Conservation (phyloP, 1,139 yeast genomes). For the Chernovozyma aurita region DNA sequence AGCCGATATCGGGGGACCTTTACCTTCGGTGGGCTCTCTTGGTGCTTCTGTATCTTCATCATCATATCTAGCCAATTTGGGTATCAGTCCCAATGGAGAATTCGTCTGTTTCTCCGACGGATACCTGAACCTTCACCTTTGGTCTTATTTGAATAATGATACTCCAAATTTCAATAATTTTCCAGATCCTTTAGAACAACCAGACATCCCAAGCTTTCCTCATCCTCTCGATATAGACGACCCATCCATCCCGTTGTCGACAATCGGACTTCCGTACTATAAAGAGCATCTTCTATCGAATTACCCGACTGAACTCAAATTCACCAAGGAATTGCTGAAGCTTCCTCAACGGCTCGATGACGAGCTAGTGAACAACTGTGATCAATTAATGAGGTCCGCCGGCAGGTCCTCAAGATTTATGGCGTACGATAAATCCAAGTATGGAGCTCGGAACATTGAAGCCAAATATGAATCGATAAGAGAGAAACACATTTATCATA, state of each 20-base stretch:
- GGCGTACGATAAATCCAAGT: conserved; percentile 53
- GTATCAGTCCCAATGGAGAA: conserved; percentile 78
- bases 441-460: conserved; percentile 26
- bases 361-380: conserved; percentile 20
- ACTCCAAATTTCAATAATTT: conserved; percentile 41
- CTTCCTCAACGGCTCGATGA: conserved; percentile 46
- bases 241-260: conserved; percentile 50
- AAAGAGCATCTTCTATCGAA: conserved; percentile 74
- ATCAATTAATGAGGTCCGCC: conserved; percentile 13
- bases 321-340: conserved; percentile 49
- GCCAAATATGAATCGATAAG: conserved; percentile 2
- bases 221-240: conserved; percentile 31
- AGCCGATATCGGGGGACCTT: conserved; percentile 32
- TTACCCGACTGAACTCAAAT: conserved; percentile 63
- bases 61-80: conserved; percentile 48
- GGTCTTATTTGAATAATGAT: conserved; percentile 51
- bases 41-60: background rate
- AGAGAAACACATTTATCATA: conserved; percentile 19
- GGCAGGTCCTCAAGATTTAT: conserved; percentile 15
- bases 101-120: conserved; percentile 67
- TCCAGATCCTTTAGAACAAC: conserved; percentile 49
- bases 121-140: conserved; percentile 62
- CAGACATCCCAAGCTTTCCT: conserved; percentile 29
- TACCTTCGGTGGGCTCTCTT: conserved; percentile 4
- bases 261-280: conserved; percentile 85